phyloP scores from a whole-genome alignment of 23 red algal species.

The Cyanidium caldarium region DNA sequence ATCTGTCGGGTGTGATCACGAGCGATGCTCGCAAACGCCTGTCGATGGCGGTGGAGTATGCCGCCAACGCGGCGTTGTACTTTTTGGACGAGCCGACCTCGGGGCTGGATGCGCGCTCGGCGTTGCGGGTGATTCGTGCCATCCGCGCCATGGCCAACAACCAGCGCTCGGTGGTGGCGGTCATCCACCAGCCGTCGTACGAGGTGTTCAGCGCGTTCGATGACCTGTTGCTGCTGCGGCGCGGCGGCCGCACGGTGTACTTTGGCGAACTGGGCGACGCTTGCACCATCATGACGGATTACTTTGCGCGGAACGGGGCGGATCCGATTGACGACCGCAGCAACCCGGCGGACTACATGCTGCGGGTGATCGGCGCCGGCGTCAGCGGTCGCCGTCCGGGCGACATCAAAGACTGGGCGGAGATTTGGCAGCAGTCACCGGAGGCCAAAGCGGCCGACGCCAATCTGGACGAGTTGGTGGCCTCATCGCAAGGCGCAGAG shows the following conservation, averaged over 20 bases:
- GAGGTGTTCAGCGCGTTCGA: constrained; percentile 35
- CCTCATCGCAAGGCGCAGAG: background rate
- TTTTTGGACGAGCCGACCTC: constrained; percentile 55
- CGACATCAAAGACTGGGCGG: background rate
- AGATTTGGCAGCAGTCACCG: constrained; percentile 7
- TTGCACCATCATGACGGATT: constrained; percentile 13
- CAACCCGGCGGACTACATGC: constrained; percentile 44
- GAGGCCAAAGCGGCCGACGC: background rate
- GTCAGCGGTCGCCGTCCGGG: background rate
- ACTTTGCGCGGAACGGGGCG: constrained; percentile 38
- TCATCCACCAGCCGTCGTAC: constrained; percentile 32
- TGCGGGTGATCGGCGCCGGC: constrained; percentile 6
- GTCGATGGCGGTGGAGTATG: constrained; percentile 52
- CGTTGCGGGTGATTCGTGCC: constrained; percentile 11
- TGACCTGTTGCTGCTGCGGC: constrained; percentile 18
- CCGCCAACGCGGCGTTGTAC: constrained; percentile 14
- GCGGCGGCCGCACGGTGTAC: constrained; percentile 34
- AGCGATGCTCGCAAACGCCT: constrained; percentile 37
- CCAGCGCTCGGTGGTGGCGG: constrained; percentile 16
- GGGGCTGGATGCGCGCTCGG: constrained; percentile 29
- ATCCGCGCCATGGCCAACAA: constrained; percentile 13
- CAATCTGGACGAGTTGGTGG: constrained; percentile 10
- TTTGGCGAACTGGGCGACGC: constrained; percentile 26
- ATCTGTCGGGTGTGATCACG: background rate
- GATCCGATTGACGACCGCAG: constrained; percentile 6